Percentiles rank a stretch among this genome's conserved stretches.
These are phyloP conservation scores for Rhipidocladum racemiflorum DNA, from an alignment of 176 grass and related monocot genomes.

Conservation along the genomic window DNA sequence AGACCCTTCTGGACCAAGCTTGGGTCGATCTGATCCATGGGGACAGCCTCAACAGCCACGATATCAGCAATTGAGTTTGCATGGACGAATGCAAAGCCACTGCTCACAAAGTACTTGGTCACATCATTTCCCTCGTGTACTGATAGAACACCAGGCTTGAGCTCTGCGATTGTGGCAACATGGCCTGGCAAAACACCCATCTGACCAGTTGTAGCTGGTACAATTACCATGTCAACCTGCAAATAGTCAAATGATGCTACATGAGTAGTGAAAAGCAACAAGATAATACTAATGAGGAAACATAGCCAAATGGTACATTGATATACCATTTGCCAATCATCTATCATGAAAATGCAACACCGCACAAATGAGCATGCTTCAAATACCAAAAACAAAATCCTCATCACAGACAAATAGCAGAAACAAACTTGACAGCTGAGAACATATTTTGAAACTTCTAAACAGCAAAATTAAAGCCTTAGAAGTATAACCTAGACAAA, in stretches of 20 bases:
- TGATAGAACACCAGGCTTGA: conserved; percentile 89
- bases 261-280: conserved; percentile 11
- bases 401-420: background rate
- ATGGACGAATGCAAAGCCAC: conserved; percentile 95
- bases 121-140: conserved; percentile 86
- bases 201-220: conserved; percentile 84
- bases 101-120: conserved; percentile 95
- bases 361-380: background rate
- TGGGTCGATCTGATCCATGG: conserved; percentile 71
- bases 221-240: conserved; percentile 97
- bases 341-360: background rate
- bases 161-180: conserved; percentile 86
- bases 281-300: background rate
- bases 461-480: background rate
- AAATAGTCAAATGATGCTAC: background rate
- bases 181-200: conserved; percentile 98
- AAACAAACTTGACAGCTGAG: background rate
- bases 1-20: conserved; percentile 80
- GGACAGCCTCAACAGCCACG: conserved; percentile 85
- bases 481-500: background rate
- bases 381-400: background rate
- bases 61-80: conserved; percentile 95
- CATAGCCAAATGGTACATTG: background rate
- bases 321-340: background rate
- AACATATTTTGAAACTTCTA: conserved; percentile 17